Percentiles rank a stretch among this genome's conserved stretches.
Evolutionary conservation across 2,329 filamentous ascomycete genomes (phyloP).

Genomic region (Monilinia vaccinii-corymbosi): DNA sequence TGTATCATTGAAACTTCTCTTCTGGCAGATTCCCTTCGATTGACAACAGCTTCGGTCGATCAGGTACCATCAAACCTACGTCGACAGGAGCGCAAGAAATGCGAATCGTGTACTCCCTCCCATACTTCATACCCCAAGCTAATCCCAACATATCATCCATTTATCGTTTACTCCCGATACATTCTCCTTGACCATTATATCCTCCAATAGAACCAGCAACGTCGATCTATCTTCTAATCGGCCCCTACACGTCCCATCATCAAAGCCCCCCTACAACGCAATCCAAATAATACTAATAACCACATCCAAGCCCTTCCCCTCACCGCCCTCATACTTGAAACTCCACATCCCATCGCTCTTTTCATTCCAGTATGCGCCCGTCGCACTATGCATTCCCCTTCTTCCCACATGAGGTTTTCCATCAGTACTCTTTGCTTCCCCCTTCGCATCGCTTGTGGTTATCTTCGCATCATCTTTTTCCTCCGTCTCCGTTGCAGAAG

Average conservation of each 20-base stretch:
- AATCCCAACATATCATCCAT: constrained; percentile 2
- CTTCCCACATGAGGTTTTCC: constrained; percentile 68
- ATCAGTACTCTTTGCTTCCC: constrained; percentile 43
- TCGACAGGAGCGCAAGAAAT: constrained; percentile 1
- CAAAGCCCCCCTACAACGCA: background rate
- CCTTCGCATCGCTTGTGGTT: constrained; percentile 42
- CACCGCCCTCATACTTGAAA: constrained; percentile 70
- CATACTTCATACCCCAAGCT: background rate
- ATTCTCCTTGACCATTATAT: background rate
- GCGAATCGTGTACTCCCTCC: constrained; percentile 2
- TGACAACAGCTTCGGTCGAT: background rate
- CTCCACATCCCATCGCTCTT: constrained; percentile 87
- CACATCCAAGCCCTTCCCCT: constrained; percentile 58
- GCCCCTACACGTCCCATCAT: background rate
- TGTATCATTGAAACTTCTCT: constrained; percentile 1
- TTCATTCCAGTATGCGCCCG: constrained; percentile 83
- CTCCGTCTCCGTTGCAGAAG: constrained; percentile 27
- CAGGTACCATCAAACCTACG: background rate
- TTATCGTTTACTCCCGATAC: background rate
- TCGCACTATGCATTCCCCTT: constrained; percentile 82
- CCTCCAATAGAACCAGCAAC: background rate
- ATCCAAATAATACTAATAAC: constrained; percentile 74
- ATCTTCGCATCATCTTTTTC: constrained; percentile 37
- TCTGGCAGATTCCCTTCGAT: background rate
- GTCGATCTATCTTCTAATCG: background rate